These are phyloP conservation scores for Cerrena zonata DNA, from an alignment of 1,284 basidiomycete species.

Conservation along the genomic window DNA sequence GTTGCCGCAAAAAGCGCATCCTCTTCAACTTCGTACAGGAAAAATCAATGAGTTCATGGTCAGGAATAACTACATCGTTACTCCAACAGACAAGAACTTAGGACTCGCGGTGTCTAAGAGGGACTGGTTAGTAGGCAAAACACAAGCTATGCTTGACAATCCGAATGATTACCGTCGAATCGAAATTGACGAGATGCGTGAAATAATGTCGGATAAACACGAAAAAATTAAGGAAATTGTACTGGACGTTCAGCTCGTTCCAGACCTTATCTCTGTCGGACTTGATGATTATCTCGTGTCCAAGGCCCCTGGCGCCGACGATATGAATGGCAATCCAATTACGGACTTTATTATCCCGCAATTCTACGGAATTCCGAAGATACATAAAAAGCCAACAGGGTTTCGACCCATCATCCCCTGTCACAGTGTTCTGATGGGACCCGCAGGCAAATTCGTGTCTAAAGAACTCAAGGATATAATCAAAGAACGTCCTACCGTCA, in stretches of 20 bases:
- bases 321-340: too few species aligned
- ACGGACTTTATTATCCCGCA: slow-evolving; percentile 17
- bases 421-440: slow-evolving; percentile 23
- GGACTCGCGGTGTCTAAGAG: too few species aligned
- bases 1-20: too few species aligned
- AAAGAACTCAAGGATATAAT: not conserved
- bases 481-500: not conserved
- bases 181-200: not conserved
- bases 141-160: slow-evolving; percentile 7
- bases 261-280: not conserved
- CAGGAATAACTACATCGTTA: too few species aligned
- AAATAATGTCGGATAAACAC: not conserved
- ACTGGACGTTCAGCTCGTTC: not conserved
- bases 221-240: not conserved
- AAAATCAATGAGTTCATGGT: too few species aligned
- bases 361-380: slow-evolving; percentile 33
- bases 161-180: slow-evolving; percentile 5
- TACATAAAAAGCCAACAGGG: slow-evolving; percentile 31
- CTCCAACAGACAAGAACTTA: too few species aligned
- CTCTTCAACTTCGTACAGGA: too few species aligned
- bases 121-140: too few species aligned
- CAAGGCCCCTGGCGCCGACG: slow-evolving; percentile 9
- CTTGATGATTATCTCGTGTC: slow-evolving; percentile 1
- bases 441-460: slow-evolving; percentile 1
- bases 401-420: slow-evolving; percentile 31